Percentiles rank a stretch among this genome's conserved stretches.
phyloP scores from a whole-genome alignment of 208 protist species.

The Trypanosoma conorhini region DNA sequence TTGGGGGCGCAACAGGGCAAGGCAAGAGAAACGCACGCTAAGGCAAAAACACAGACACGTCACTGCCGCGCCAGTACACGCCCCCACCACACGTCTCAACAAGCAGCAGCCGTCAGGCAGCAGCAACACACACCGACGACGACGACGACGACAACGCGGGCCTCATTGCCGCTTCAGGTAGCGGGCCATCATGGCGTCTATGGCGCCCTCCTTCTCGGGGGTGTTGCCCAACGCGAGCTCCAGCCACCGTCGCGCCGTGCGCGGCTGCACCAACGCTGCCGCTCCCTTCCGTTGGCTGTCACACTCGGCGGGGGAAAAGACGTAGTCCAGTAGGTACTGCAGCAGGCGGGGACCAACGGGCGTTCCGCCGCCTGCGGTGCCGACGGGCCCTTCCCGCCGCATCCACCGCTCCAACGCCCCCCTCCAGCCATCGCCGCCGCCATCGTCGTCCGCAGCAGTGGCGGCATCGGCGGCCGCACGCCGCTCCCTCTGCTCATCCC shows the following conservation, averaged over 20 bases:
- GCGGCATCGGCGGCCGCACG: background rate
- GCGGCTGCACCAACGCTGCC: constrained; percentile 8
- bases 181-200: constrained; percentile 23
- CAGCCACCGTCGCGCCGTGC: constrained; percentile 28
- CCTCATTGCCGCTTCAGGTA: constrained; percentile 9
- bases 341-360: constrained; percentile 49
- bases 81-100: too few species aligned
- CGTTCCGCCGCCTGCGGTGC: background rate
- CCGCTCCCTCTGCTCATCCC: constrained; percentile 34
- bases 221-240: constrained; percentile 1
- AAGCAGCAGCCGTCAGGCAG: too few species aligned
- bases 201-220: constrained; percentile 4
- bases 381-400: constrained; percentile 2
- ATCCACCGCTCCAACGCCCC: constrained; percentile 23
- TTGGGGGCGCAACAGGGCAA: background rate
- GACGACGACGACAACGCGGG: constrained; percentile 1
- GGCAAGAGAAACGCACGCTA: too few species aligned
- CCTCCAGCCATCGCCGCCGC: constrained; percentile 21
- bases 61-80: too few species aligned
- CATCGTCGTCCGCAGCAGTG: constrained; percentile 14
- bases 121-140: too few species aligned
- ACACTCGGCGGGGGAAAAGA: constrained; percentile 30
- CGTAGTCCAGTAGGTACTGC: constrained; percentile 69
- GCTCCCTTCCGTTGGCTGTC: background rate
- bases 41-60: background rate